Evolutionary conservation across 805 yeast genomes (phyloP).

Genomic region (Starmerella sp.): DNA sequence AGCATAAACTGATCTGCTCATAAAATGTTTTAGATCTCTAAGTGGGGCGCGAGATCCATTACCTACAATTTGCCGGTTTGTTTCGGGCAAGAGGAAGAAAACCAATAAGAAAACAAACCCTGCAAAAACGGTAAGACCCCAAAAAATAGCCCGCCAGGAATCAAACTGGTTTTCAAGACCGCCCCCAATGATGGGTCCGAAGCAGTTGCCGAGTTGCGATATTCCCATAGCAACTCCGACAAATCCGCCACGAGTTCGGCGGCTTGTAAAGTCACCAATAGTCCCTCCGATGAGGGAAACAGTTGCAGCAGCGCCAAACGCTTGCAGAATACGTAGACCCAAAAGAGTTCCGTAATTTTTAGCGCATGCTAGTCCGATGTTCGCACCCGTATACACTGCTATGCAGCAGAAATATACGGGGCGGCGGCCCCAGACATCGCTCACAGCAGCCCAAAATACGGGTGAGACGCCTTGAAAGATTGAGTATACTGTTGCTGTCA

Average conservation of each 20-base stretch:
- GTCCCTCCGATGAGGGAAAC: slow-evolving; percentile 60
- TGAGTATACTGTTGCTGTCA: slow-evolving; percentile 67
- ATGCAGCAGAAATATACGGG: slow-evolving; percentile 51
- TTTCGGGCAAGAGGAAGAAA: slow-evolving; percentile 53
- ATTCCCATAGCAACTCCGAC: slow-evolving; percentile 57
- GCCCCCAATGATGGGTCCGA: slow-evolving; percentile 65
- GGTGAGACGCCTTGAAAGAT: slow-evolving; percentile 72
- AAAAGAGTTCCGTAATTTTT: slow-evolving; percentile 48
- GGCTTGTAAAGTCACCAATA: slow-evolving; percentile 60
- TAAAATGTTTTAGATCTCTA: neutral
- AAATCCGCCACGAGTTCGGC: slow-evolving; percentile 56
- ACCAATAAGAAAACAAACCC: slow-evolving; percentile 34
- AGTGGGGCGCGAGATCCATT: slow-evolving; percentile 50
- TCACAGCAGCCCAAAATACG: slow-evolving; percentile 51
- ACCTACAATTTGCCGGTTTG: slow-evolving; percentile 60
- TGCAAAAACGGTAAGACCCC: slow-evolving; percentile 60
- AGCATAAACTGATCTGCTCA: slow-evolving; percentile 24
- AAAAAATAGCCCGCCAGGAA: slow-evolving; percentile 52
- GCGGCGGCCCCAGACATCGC: slow-evolving; percentile 64
- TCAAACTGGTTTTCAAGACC: slow-evolving; percentile 37
- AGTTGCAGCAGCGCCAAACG: slow-evolving; percentile 65
- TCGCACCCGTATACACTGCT: slow-evolving; percentile 45
- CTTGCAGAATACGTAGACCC: slow-evolving; percentile 62
- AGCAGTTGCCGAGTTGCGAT: slow-evolving; percentile 59
- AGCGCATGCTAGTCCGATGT: slow-evolving; percentile 54